phyloP scores from a whole-genome alignment of 495 filamentous ascomycete species.

The Penicillium bovifimosum region DNA sequence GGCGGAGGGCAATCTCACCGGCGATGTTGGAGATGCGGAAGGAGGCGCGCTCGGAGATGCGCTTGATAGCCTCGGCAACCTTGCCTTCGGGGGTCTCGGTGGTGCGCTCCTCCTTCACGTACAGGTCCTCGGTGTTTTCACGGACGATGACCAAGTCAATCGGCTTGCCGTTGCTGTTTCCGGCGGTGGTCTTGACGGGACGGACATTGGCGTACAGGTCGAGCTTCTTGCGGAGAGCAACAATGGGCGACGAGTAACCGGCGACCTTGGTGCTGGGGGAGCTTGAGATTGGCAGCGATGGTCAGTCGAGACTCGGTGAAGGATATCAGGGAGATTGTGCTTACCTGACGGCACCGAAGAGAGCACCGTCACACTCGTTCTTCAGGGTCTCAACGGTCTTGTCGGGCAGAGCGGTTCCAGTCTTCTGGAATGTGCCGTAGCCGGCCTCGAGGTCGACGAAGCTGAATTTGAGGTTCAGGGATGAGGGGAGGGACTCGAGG shows the following conservation, averaged over 20 bases:
- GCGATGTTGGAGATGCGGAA: constrained; percentile 85
- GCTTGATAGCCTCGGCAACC: constrained; percentile 95
- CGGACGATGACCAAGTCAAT: constrained; percentile 98
- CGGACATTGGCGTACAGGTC: constrained; percentile 97
- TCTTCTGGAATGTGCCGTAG: constrained; percentile 85
- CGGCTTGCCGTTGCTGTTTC: constrained; percentile 47
- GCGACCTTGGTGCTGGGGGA: constrained; percentile 83
- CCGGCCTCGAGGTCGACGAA: constrained; percentile 90
- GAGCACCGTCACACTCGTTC: constrained; percentile 87
- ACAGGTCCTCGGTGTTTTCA: constrained; percentile 97
- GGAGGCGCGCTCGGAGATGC: constrained; percentile 80
- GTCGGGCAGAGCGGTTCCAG: constrained; percentile 80
- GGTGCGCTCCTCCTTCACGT: constrained; percentile 95
- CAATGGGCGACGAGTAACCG: constrained; percentile 96
- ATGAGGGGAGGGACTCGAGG: constrained; percentile 81
- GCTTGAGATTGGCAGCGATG: constrained; percentile 23
- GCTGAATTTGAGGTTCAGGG: constrained; percentile 82
- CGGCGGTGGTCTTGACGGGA: constrained; percentile 78
- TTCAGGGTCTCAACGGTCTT: constrained; percentile 80
- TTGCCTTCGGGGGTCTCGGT: constrained; percentile 65
- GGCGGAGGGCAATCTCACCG: constrained; percentile 83
- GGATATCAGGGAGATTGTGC: neutral
- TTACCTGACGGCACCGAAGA: constrained; percentile 89
- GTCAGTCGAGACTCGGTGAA: neutral
- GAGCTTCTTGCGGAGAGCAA: constrained; percentile 90